Percentiles rank a stretch among this genome's conserved stretches.
Conservation (phyloP, 495 filamentous ascomycete genomes). For the Penicillium angulare region DNA sequence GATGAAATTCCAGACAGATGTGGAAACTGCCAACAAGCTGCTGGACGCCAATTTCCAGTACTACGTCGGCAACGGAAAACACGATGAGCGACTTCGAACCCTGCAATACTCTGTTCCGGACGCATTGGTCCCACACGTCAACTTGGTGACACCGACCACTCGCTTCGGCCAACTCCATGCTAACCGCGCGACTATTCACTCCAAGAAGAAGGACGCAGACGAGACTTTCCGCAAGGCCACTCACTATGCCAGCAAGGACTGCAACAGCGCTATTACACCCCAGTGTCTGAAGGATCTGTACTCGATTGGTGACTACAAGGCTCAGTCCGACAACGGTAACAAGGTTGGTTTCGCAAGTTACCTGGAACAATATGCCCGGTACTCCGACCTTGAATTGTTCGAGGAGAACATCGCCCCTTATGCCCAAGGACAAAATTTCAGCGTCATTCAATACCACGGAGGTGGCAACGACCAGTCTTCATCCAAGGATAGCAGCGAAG, state of each 20-base stretch:
- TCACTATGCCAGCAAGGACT: constrained; percentile 23
- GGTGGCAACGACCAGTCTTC: constrained; percentile 53
- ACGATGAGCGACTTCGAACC: constrained; percentile 53
- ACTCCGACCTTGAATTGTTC: constrained; percentile 57
- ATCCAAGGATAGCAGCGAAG: constrained; percentile 55
- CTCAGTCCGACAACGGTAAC: constrained; percentile 32
- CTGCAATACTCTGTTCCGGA: constrained; percentile 59
- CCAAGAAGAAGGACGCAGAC: constrained; percentile 23
- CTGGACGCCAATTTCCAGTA: constrained; percentile 57
- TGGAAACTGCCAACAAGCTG: constrained; percentile 52
- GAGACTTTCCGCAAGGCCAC: constrained; percentile 15
- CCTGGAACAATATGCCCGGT: constrained; percentile 63
- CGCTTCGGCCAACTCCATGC: constrained; percentile 50
- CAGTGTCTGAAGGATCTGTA: constrained; percentile 61
- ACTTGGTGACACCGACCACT: constrained; percentile 57
- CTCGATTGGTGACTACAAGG: constrained; percentile 53
- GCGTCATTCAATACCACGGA: constrained; percentile 57
- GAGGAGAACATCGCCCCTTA: constrained; percentile 52
- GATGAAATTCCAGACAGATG: constrained; percentile 56
- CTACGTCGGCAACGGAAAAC: constrained; percentile 42
- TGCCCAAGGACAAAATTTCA: constrained; percentile 61
- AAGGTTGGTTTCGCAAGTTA: constrained; percentile 66
- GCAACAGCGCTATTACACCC: constrained; percentile 53
- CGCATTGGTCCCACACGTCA: constrained; percentile 43
- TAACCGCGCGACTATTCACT: constrained; percentile 33